phyloP scores from a whole-genome alignment of 192 early-diverging fungal genomes.

The Globomyces pollinis-pini region DNA sequence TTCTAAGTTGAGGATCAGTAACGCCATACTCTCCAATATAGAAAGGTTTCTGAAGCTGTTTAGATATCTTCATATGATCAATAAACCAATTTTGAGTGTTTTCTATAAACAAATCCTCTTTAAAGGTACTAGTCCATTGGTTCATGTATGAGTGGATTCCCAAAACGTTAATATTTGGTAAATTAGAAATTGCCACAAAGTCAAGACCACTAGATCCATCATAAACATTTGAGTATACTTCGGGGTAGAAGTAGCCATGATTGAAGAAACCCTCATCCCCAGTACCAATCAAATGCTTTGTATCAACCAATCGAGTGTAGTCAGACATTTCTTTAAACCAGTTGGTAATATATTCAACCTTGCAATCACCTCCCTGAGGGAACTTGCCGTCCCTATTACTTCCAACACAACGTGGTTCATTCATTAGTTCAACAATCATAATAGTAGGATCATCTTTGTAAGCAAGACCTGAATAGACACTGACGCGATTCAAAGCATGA shows the following conservation, averaged over 20 bases:
- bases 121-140: conserved; percentile 12
- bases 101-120: not conserved
- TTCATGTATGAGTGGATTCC: conserved; percentile 19
- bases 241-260: conserved; percentile 9
- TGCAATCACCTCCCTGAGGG: conserved; percentile 7
- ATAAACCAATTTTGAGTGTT: conserved; percentile 18
- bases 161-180: conserved; percentile 12
- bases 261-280: conserved; percentile 37
- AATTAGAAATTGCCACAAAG: conserved; percentile 24
- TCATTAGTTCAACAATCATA: conserved; percentile 36
- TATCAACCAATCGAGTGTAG: conserved; percentile 27
- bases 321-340: conserved; percentile 29
- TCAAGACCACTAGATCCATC: conserved; percentile 20
- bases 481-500: conserved; percentile 31
- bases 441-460: conserved; percentile 40
- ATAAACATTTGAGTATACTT: conserved; percentile 16
- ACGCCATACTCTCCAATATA: conserved; percentile 24
- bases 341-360: conserved; percentile 17
- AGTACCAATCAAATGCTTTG: conserved; percentile 26
- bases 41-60: conserved; percentile 22
- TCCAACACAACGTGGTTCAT: conserved; percentile 30
- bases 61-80: conserved; percentile 14
- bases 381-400: conserved; percentile 4
- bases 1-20: not conserved
- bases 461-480: conserved; percentile 22